A percentile compares a stretch with the other conserved stretches of the same genome.
Evolutionary conservation across 192 early-diverging fungal species (phyloP).

Genomic region (Paraglomus occultum): DNA sequence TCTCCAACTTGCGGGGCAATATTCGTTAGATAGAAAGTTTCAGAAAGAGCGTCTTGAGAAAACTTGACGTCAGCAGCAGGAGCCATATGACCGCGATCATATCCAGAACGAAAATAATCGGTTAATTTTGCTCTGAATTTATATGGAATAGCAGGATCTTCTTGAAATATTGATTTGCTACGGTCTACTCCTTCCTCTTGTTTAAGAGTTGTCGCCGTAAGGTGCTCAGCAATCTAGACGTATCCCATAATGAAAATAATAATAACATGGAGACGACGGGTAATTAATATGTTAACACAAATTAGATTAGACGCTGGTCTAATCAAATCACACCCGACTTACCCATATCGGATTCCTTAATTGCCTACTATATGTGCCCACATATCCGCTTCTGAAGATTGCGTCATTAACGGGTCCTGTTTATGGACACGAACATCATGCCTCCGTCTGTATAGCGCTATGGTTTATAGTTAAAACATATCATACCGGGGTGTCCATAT

Average conservation of each 20-base stretch:
- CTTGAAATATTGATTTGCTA: slow-evolving; percentile 71
- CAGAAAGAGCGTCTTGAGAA: slow-evolving; percentile 72
- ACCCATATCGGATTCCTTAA: slow-evolving; percentile 77
- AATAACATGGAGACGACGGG: not conserved
- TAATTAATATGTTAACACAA: slow-evolving; percentile 2
- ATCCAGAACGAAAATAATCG: slow-evolving; percentile 81
- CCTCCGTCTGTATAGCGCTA: not conserved
- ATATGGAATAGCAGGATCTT: slow-evolving; percentile 70
- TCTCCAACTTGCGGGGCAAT: slow-evolving; percentile 79
- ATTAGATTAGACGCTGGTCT: not conserved
- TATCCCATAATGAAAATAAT: slow-evolving; percentile 15
- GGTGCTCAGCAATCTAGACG: slow-evolving; percentile 61
- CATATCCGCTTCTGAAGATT: slow-evolving; percentile 65
- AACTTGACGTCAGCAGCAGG: slow-evolving; percentile 85
- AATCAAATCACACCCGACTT: too few relatives aligned
- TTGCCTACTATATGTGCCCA: slow-evolving; percentile 73
- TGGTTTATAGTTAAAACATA: not conserved
- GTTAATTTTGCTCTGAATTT: slow-evolving; percentile 70
- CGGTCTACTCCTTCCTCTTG: slow-evolving; percentile 60
- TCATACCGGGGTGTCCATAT: slow-evolving; percentile 39
- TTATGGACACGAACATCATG: not conserved
- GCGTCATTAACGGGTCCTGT: slow-evolving; percentile 77
- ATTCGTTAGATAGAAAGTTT: slow-evolving; percentile 83
- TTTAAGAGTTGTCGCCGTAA: slow-evolving; percentile 59
- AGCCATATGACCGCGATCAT: slow-evolving; percentile 91